A percentile compares a stretch with the other conserved stretches of the same genome.
phyloP scores from a whole-genome alignment of 2,329 filamentous ascomycete genomes.

The Alternaria brassicicola region DNA sequence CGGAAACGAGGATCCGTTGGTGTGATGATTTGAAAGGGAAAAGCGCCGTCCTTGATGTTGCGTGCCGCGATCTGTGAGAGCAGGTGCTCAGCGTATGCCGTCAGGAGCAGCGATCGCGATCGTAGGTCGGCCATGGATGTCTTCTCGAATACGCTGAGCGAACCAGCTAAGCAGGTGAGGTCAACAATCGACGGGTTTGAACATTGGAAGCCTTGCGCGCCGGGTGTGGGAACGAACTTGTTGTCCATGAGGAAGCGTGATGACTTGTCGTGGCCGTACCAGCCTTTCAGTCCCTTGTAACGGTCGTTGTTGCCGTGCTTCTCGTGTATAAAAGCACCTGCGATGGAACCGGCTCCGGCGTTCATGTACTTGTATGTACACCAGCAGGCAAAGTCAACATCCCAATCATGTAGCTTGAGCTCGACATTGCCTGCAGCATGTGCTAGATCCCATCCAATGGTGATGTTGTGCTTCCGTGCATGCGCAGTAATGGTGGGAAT shows the following conservation, averaged over 20 bases:
- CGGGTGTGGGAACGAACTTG: constrained; percentile 74
- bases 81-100: constrained; percentile 63
- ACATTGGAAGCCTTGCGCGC: constrained; percentile 80
- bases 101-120: constrained; percentile 73
- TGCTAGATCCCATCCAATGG: constrained; percentile 85
- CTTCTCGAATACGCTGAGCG: constrained; percentile 74
- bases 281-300: constrained; percentile 73
- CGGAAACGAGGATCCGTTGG: constrained; percentile 69
- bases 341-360: constrained; percentile 79
- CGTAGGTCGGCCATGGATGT: constrained; percentile 72
- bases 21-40: constrained; percentile 64
- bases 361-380: constrained; percentile 96
- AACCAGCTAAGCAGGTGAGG: constrained; percentile 74
- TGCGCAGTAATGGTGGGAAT: constrained; percentile 78
- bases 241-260: constrained; percentile 85
- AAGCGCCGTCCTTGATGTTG: constrained; percentile 26
- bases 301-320: constrained; percentile 68
- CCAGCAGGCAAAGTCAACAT: constrained; percentile 90
- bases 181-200: constrained; percentile 85
- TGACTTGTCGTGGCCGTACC: constrained; percentile 83
- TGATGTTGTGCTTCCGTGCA: constrained; percentile 71
- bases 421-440: constrained; percentile 86
- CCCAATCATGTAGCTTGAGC: constrained; percentile 80
- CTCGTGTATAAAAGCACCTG: constrained; percentile 79
- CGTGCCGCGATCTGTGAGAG: constrained; percentile 30